Base-by-base conservation (phyloP, 805 yeast species). In the Sugiyamaella americana region DNA sequence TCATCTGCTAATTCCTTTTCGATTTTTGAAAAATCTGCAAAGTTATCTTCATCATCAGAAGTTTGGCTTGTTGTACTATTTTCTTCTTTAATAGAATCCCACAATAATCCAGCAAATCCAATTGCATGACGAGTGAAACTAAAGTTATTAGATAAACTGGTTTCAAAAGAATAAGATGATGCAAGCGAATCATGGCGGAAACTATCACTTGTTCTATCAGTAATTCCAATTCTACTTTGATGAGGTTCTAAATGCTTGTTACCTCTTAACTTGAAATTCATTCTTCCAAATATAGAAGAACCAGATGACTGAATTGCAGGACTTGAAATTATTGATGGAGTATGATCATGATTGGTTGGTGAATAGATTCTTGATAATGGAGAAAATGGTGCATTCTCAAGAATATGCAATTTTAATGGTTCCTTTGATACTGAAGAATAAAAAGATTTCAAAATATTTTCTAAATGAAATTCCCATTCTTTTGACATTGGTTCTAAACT, bases 1-100 rank as follows among this genome's bases (percentile, higher is more conserved):
- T 82, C 87, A 48, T 71, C 73, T 26, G 72, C 72, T 52, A 74
- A 73, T 53, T 67, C 71, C 21, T 53, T 46, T 40, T 61, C 63
- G 21, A 60, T 51, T 24, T 51, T 51, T 6, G 52, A 55, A 36
- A 60, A 58, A 39, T 60, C 60, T 21, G 52, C 57, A 47, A 58
- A 57, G n/a, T 50, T 48, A 24, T 50, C 58, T 19, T 54, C 57
- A 5, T 51, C 52, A 23, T 57, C 60, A 2, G 34, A 13, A n/a
- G 23, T 22, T 11, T 48, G 24, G 13, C 34, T 34, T 32, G 40
- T 39, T 10, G 43, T 37, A 19, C 47, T 44, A 41, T 59, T 59
- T 26, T 59, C 63, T 30, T 53, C 47, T 30, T 57, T 55, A 58
- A 60, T 58, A 32, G 61, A 51, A 51, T 56, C 57, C 56, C 57